These are phyloP conservation scores for Paramecium tetraurelia DNA, from an alignment of 73 alveolate species.

Conservation along the genomic window DNA sequence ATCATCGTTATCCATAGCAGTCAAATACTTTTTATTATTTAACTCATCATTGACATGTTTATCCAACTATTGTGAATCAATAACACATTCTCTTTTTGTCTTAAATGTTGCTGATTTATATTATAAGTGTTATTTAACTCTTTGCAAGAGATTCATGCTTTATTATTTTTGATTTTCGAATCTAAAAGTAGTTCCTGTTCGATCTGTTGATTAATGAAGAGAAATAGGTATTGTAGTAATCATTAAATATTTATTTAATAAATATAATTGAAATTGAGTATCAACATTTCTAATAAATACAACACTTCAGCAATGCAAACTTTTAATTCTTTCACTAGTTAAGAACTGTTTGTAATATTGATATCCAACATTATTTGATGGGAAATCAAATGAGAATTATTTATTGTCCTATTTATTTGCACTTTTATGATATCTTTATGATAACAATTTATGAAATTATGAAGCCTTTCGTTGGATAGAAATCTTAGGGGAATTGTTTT, in stretches of 20 bases:
- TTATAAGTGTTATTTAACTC: constrained; percentile 1
- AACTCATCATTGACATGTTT: neutral
- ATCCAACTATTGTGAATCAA: neutral
- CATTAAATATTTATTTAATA: neutral
- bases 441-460: neutral
- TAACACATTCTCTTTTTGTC: neutral
- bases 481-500: neutral
- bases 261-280: neutral
- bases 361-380: neutral
- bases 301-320: neutral
- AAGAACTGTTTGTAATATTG: neutral
- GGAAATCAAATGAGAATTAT: neutral
- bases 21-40: neutral
- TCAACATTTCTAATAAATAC: neutral
- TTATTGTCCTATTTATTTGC: neutral
- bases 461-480: neutral
- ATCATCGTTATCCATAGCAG: neutral
- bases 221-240: neutral
- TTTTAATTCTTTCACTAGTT: neutral
- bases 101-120: neutral
- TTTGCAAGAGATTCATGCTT: neutral
- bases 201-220: neutral
- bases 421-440: neutral
- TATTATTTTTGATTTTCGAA: neutral
- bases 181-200: neutral